Percentiles rank a stretch among this genome's conserved stretches.
Conservation (phyloP, 2,329 filamentous ascomycete species). For the Daldinia sp. region DNA sequence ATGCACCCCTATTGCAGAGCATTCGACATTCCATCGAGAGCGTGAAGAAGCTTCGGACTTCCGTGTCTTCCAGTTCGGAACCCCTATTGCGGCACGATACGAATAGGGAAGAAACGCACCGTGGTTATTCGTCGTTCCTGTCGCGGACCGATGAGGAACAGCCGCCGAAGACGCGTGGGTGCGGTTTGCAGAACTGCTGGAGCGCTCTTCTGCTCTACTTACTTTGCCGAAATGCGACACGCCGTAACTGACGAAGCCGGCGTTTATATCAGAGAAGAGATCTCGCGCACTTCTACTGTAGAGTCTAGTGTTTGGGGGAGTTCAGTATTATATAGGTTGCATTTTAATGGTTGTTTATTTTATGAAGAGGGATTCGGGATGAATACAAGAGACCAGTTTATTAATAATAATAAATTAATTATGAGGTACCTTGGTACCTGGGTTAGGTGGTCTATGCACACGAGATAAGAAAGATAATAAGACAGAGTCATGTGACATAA, state of each 20-base stretch:
- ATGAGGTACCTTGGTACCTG: too few relatives aligned
- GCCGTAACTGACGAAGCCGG: neutral
- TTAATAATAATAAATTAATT: too few relatives aligned
- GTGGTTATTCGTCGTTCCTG: neutral
- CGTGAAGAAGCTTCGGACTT: neutral
- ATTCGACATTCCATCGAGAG: neutral
- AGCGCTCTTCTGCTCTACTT: constrained; percentile 5
- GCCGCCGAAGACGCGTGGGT: neutral
- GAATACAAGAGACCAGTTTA: too few relatives aligned
- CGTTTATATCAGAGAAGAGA: neutral
- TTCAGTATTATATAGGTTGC: too few relatives aligned
- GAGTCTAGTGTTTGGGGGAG: too few relatives aligned
- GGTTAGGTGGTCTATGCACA: too few relatives aligned
- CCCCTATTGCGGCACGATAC: neutral
- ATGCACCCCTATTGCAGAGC: neutral
- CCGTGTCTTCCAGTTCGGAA: neutral
- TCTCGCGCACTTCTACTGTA: too few relatives aligned
- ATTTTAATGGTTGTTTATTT: too few relatives aligned
- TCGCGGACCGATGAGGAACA: neutral
- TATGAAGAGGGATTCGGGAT: too few relatives aligned
- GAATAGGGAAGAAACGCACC: neutral
- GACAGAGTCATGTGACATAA: too few relatives aligned
- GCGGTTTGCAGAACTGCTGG: constrained; percentile 12
- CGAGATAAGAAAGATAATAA: too few relatives aligned
- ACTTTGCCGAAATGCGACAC: constrained; percentile 4